phyloP scores from a whole-genome alignment of 306 rosid species.

The Vachellia pachyceras region DNA sequence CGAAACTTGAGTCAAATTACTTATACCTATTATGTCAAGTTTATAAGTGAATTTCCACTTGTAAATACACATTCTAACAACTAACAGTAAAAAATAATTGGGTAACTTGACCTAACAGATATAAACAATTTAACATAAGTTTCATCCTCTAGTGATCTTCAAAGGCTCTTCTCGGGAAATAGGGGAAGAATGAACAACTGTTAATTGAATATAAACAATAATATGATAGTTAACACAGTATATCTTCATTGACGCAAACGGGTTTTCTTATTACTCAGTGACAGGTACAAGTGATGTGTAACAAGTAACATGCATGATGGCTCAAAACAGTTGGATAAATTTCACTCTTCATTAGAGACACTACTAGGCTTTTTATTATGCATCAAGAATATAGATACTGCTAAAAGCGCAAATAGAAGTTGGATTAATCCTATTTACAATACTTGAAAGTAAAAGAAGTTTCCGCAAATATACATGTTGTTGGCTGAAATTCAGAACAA shows the following conservation, averaged over 20 bases:
- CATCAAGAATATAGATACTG: conserved; percentile 23
- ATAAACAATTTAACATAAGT: too few relatives aligned
- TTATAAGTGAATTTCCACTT: too few relatives aligned
- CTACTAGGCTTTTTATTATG: conserved; percentile 15
- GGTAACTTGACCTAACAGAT: too few relatives aligned
- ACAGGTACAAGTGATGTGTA: not conserved
- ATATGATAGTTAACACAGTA: too few relatives aligned
- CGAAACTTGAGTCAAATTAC: too few relatives aligned
- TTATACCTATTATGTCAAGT: too few relatives aligned
- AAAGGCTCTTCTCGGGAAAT: too few relatives aligned
- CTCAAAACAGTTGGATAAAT: not conserved
- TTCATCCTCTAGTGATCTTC: too few relatives aligned
- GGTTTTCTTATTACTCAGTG: not conserved
- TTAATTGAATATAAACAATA: not conserved
- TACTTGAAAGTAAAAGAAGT: not conserved
- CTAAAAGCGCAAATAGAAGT: conserved; percentile 23
- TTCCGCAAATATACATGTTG: conserved; percentile 16
- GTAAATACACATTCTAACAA: too few relatives aligned
- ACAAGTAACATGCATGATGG: not conserved
- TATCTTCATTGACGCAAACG: not conserved
- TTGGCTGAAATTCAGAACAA: not conserved
- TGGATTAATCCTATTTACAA: conserved; percentile 14
- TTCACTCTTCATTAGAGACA: not conserved
- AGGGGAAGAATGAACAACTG: not conserved
- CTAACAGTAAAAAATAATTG: too few relatives aligned